Percentiles rank a stretch among this genome's conserved stretches.
Evolutionary conservation across 2,329 filamentous ascomycete species (phyloP).

Genomic region (Tympanopsis confertula): DNA sequence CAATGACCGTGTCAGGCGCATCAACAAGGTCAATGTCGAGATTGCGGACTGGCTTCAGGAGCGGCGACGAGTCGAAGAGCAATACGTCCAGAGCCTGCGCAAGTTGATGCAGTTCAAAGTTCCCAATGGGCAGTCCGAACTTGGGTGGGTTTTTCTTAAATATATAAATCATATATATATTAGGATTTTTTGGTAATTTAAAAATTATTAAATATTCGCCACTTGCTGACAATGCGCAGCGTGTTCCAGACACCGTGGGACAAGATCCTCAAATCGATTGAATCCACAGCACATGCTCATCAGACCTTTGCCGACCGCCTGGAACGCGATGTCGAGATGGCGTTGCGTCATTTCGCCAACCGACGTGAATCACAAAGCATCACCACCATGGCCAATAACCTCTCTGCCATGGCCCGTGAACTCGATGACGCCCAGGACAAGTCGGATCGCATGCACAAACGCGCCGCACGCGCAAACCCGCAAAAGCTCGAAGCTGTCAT

Average conservation of each 20-base stretch:
- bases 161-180: neutral
- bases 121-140: constrained; percentile 65
- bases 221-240: constrained; percentile 33
- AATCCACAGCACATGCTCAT: constrained; percentile 74
- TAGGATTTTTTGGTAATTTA: no score
- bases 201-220: neutral
- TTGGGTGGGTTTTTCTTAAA: constrained; percentile 56
- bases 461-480: constrained; percentile 64
- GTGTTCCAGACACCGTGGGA: constrained; percentile 87
- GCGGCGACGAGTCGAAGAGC: constrained; percentile 80
- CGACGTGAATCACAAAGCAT: constrained; percentile 73
- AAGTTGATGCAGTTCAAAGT: constrained; percentile 68
- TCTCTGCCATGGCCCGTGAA: constrained; percentile 70
- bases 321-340: constrained; percentile 76
- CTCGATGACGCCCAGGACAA: constrained; percentile 76
- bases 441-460: constrained; percentile 71
- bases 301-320: constrained; percentile 69
- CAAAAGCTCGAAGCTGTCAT: constrained; percentile 68
- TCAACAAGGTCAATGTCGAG: constrained; percentile 74
- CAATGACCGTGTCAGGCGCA: constrained; percentile 77
- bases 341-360: constrained; percentile 64
- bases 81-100: constrained; percentile 71
- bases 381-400: constrained; percentile 68
- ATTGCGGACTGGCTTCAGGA: constrained; percentile 98
- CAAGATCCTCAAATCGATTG: constrained; percentile 69